Evolutionary conservation across 1,284 basidiomycete species (phyloP), one percentile per base, ranked within the genome.

Genomic region (Leccinum proliferum): DNA sequence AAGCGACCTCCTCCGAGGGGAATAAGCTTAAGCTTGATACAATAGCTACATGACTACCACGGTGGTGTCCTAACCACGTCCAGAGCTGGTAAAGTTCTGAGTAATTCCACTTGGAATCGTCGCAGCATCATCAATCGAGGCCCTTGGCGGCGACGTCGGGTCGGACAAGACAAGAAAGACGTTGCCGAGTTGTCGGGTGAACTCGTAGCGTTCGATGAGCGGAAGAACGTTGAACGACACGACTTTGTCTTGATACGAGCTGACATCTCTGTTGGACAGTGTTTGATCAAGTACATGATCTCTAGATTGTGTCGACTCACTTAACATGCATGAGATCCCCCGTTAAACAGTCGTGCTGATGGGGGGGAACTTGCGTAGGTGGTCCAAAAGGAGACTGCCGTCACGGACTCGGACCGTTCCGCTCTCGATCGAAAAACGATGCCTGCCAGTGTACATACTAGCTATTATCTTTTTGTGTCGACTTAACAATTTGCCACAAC

Each of bases 281-380:
- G 37, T 60, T 65, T 39, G 62, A 46, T 39, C n/a, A 58, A 55
- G 46, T 46, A n/a, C 25, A 50, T 21, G n/a, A 56, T 57, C 52
- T 41, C 32, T 55, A 46, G 43, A 48, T 60, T 60, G 29, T 60
- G 53, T 59, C 60, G 62, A 81, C 88, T 64, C 68, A 94, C 93
- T 98, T 98, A 25, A 96, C 96, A 46, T 99, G 87, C 93, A 99
- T 97, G 58, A 99, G 81, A 5, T 96, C 97, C 56, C 97, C 97
- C 0, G 21, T 21, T 21, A 21, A 3, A 39, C 37, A 14, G 25
- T 25, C 4, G 25, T 4, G 25, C 25, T 25, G 95, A 21, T 21
- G 21, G 21, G 21, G 21, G 21, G 21, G 21, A 21, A 21, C 21
- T 21, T 21, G 21, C 21, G 21, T 21, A 21, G 21, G 21, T 21